phyloP scores from a whole-genome alignment of 768 basidiomycete genomes.

The Kwoniella heveanensis region DNA sequence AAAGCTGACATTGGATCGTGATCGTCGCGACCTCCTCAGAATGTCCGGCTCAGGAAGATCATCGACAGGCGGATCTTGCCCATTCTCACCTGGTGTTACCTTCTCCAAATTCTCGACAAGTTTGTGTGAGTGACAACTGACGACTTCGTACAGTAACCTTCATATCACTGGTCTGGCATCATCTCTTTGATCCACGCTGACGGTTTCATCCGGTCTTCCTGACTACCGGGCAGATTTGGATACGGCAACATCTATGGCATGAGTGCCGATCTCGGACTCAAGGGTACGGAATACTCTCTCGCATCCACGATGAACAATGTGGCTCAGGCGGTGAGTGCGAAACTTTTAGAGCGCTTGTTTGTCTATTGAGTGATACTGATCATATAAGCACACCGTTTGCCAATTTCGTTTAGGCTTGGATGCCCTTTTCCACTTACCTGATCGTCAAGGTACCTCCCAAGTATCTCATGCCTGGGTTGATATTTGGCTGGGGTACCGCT shows the following conservation, averaged over 20 bases:
- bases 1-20: background rate
- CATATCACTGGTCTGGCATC: too few species aligned
- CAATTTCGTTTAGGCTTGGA: conserved; percentile 28
- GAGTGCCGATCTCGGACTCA: conserved; percentile 29
- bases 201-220: too few species aligned
- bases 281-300: conserved; percentile 34
- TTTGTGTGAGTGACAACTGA: conserved; percentile 23
- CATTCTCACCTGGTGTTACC: conserved; percentile 47
- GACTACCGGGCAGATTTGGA: conserved; percentile 39
- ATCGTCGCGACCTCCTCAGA: conserved; percentile 17
- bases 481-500: conserved; percentile 44
- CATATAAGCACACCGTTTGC: too few species aligned
- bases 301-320: background rate
- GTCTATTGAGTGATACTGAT: too few species aligned
- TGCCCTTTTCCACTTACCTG: conserved; percentile 49
- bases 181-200: too few species aligned
- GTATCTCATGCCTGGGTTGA: conserved; percentile 40
- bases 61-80: conserved; percentile 47
- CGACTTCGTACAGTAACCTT: too few species aligned
- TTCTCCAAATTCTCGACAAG: conserved; percentile 49
- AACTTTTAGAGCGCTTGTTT: too few species aligned
- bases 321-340: background rate
- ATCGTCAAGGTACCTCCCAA: conserved; percentile 45
- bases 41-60: conserved; percentile 32
- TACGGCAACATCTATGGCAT: conserved; percentile 47